A percentile compares a stretch with the other conserved stretches of the same genome.
phyloP scores from a whole-genome alignment of 2,329 filamentous ascomycete species.

The Aspergillus hiratsukae region DNA sequence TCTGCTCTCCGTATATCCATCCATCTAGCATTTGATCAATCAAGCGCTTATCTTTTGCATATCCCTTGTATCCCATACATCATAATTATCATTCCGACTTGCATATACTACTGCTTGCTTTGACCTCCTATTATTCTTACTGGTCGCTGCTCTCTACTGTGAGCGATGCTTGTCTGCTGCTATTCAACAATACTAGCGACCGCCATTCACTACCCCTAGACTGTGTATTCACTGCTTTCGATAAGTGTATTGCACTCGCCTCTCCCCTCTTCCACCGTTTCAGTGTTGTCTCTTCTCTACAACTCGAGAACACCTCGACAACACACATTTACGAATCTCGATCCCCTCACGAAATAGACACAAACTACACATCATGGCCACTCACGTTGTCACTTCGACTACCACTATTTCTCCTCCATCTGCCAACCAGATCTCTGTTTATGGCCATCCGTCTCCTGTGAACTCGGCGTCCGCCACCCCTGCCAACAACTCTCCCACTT shows the following conservation, averaged over 20 bases:
- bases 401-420: constrained; percentile 21
- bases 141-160: not conserved
- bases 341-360: not conserved
- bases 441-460: constrained; percentile 41
- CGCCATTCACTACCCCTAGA: not conserved
- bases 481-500: constrained; percentile 51
- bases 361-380: constrained; percentile 21
- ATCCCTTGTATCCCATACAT: not conserved
- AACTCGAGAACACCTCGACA: not conserved
- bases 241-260: not conserved
- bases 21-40: not conserved
- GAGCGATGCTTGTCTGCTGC: not conserved
- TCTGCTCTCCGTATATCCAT: not conserved
- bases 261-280: not conserved
- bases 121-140: not conserved
- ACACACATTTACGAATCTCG: not conserved
- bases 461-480: constrained; percentile 49
- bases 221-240: not conserved
- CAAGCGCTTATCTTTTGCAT: not conserved
- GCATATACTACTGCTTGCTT: not conserved
- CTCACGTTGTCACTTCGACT: constrained; percentile 28
- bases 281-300: not conserved
- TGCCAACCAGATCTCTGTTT: constrained; percentile 33
- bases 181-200: not conserved
- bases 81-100: not conserved